Conservation (phyloP, 495 filamentous ascomycete genomes). For the Penicillium lividum region DNA sequence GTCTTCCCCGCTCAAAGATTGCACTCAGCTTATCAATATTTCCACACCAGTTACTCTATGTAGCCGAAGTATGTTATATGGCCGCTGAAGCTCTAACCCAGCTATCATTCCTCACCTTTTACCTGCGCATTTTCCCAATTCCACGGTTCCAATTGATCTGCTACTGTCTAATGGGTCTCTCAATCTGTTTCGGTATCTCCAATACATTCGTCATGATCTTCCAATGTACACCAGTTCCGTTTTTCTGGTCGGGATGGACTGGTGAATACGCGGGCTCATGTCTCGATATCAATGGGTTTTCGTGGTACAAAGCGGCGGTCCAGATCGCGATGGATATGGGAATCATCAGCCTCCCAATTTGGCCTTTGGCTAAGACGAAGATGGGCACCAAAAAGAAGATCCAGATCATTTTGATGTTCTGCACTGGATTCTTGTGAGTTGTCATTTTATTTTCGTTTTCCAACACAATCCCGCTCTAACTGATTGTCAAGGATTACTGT, state of each 20-base stretch:
- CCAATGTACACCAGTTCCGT: conserved; percentile 37
- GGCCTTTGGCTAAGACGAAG: conserved; percentile 42
- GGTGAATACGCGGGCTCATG: conserved; percentile 26
- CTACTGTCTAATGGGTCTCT: conserved; percentile 28
- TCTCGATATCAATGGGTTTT: conserved; percentile 26
- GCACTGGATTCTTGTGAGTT: conserved; percentile 53
- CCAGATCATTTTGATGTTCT: conserved; percentile 53
- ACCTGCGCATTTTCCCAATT: conserved; percentile 35
- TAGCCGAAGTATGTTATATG: conserved; percentile 34
- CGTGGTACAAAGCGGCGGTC: conserved; percentile 24
- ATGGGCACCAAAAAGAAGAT: conserved; percentile 49
- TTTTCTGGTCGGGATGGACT: conserved; percentile 34
- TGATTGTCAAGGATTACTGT: conserved; percentile 26
- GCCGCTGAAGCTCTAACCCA: conserved; percentile 30
- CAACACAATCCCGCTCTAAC: background rate
- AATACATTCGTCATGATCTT: conserved; percentile 35
- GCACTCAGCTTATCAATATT: background rate
- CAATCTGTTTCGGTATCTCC: conserved; percentile 30
- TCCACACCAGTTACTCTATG: conserved; percentile 5
- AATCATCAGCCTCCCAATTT: conserved; percentile 41
- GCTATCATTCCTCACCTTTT: conserved; percentile 39
- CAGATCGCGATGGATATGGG: conserved; percentile 29
- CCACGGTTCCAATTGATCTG: conserved; percentile 22
- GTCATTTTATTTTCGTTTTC: conserved; percentile 1
- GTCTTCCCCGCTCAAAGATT: background rate